Evolutionary conservation across 305 asterid species (phyloP), one percentile per base, ranked within the genome.

Genomic region (Fraxinus sp.): DNA sequence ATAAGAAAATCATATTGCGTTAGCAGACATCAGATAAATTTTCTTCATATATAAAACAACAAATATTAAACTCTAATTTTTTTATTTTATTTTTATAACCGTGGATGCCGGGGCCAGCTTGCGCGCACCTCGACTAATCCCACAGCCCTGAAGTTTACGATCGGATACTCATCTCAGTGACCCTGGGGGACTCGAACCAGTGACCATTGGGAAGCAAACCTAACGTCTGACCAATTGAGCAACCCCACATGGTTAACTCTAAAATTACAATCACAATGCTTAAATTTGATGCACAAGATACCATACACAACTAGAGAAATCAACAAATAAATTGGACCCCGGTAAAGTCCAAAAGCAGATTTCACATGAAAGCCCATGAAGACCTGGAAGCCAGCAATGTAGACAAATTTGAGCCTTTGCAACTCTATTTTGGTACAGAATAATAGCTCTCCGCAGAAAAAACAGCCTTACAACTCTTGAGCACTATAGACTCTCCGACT

Each of bases 251-350:
- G 32, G 32, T 28, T 28, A 28, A 28, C 32, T 28, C 32, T 28
- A 28, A 22, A 33, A 24, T 24, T 7, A 74, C 72, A 36, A 77
- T 62, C 39, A 33, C 11, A 5, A 73, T 28, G 78, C 62, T 55
- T 70, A 35, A 33, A 24, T 78, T 35, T 36, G 80, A 77, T 75
- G 49, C 44, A 52, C 33, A 73, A 68, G 79, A 22, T 49, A 81
- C 77, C 62, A 33, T 80, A 24, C 5, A 3, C 35, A 64, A 64
- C 35, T 64, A 64, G 28, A 20, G 72, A 64, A 64, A 20, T 24
- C 72, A 7, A 20, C 13, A 22, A 8, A 20, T 22, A 22, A 64
- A 62, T 20, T 22, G 32, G 72, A 64, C 5, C 16, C 32, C 9
- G 16, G 14, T 22, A 22, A 64, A 64, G 35, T 57, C 26, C 24